Evolutionary conservation across 352 stramenopile species (phyloP).

Genomic region (Nothophytophthora sp.): DNA sequence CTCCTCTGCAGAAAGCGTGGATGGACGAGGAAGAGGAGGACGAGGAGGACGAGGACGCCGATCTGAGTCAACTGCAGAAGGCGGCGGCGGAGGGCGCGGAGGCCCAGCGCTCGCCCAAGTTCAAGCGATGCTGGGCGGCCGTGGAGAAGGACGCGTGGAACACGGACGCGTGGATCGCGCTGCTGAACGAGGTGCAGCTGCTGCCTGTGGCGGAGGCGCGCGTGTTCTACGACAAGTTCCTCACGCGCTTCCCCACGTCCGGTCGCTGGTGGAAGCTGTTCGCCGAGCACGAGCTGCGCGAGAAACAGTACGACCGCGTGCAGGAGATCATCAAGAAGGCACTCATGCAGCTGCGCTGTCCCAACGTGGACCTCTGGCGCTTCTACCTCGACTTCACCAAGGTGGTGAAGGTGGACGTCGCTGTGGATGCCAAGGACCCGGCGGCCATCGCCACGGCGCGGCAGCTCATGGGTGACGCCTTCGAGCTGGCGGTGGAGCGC

Average conservation of each 20-base stretch:
- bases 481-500: constrained; percentile 78
- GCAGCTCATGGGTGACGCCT: constrained; percentile 86
- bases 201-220: constrained; percentile 65
- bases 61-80: constrained; percentile 58
- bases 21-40: constrained; percentile 78
- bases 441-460: constrained; percentile 58
- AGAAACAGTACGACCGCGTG: constrained; percentile 86
- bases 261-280: constrained; percentile 88
- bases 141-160: constrained; percentile 72
- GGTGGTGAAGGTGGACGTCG: constrained; percentile 80
- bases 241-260: constrained; percentile 70
- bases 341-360: constrained; percentile 82
- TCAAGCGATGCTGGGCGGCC: constrained; percentile 54
- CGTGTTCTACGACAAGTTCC: constrained; percentile 78
- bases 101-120: constrained; percentile 50
- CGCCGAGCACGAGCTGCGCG: constrained; percentile 81
- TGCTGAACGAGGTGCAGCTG: constrained; percentile 81
- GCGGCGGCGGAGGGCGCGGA: neutral
- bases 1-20: constrained; percentile 65
- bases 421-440: constrained; percentile 56
- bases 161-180: constrained; percentile 72
- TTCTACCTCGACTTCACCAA: constrained; percentile 91
- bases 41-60: constrained; percentile 83
- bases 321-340: constrained; percentile 90
- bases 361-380: constrained; percentile 82